Evolutionary conservation across 75 land plant species (phyloP).

Genomic region (Selaginella moellendorffii): DNA sequence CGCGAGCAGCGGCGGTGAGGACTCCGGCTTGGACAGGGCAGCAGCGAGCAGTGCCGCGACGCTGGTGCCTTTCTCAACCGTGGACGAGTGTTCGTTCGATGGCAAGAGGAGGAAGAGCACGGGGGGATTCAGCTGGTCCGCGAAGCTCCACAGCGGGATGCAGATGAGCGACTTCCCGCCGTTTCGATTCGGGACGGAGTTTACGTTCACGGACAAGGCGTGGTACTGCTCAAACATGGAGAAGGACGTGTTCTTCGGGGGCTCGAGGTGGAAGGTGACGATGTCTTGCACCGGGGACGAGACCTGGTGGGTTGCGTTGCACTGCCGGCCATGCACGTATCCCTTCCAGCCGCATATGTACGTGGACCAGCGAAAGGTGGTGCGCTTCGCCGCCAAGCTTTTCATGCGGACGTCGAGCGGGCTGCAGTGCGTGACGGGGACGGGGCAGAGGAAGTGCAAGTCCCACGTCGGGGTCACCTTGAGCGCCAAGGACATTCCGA

Average conservation of each 20-base stretch:
- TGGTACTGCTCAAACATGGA: conserved; percentile 12
- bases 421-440: conserved; percentile 26
- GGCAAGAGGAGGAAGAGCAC: conserved; percentile 20
- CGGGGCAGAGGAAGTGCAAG: conserved; percentile 12
- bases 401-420: conserved; percentile 18
- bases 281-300: conserved; percentile 7
- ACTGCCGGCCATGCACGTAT: conserved; percentile 8
- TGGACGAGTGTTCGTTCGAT: background rate
- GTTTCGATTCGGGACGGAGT: conserved; percentile 30
- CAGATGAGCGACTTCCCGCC: conserved; percentile 28
- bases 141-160: conserved; percentile 25
- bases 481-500: conserved; percentile 12
- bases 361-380: conserved; percentile 19
- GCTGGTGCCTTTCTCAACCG: background rate
- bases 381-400: conserved; percentile 21
- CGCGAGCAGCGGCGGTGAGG: background rate
- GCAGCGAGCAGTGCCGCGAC: background rate
- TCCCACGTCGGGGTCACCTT: conserved; percentile 16
- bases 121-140: conserved; percentile 29
- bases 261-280: conserved; percentile 21
- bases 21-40: background rate
- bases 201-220: conserved; percentile 15
- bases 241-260: conserved; percentile 19
- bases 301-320: conserved; percentile 16
- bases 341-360: conserved; percentile 11